A percentile compares a stretch with the other conserved stretches of the same genome.
phyloP scores from a whole-genome alignment of 805 yeast genomes.

The Sungouiella thailandica region DNA sequence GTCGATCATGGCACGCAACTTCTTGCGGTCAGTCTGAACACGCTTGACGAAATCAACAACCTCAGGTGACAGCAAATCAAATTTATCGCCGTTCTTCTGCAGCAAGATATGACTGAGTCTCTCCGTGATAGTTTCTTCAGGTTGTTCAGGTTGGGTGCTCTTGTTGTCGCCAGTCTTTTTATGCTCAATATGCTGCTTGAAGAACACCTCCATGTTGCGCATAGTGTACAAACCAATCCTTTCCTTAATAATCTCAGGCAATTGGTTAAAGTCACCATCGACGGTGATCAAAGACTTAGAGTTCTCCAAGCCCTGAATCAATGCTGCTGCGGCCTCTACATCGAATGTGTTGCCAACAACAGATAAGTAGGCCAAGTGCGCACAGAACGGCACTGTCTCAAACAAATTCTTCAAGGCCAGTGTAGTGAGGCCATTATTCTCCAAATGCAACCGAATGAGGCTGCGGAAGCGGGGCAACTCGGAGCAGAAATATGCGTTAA shows the following conservation, averaged over 20 bases:
- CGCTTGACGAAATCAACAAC: slow-evolving; percentile 24
- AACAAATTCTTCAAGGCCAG: slow-evolving; percentile 56
- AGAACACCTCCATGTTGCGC: slow-evolving; percentile 68
- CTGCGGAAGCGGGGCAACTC: slow-evolving; percentile 65
- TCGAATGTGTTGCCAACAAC: slow-evolving; percentile 60
- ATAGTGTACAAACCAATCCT: slow-evolving; percentile 74
- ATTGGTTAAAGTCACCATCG: slow-evolving; percentile 58
- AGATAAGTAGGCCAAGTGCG: slow-evolving; percentile 62
- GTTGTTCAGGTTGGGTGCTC: no score
- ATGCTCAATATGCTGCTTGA: slow-evolving; percentile 15
- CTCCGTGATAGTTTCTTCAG: slow-evolving; percentile 22
- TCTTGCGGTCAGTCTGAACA: slow-evolving; percentile 25
- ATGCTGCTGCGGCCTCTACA: slow-evolving; percentile 55
- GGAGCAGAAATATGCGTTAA: slow-evolving; percentile 52
- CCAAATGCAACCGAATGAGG: slow-evolving; percentile 65
- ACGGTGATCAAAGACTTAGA: slow-evolving; percentile 61
- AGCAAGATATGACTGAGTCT: slow-evolving; percentile 26
- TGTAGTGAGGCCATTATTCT: slow-evolving; percentile 55
- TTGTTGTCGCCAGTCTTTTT: background rate
- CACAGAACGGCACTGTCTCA: slow-evolving; percentile 66
- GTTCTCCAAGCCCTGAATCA: slow-evolving; percentile 65
- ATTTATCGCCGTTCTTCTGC: slow-evolving; percentile 26
- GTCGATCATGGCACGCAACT: slow-evolving; percentile 33
- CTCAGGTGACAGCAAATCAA: slow-evolving; percentile 29
- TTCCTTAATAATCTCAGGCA: slow-evolving; percentile 62